These are phyloP conservation scores for Paramecium primaurelia DNA, from an alignment of 73 alveolate species.

Conservation along the genomic window DNA sequence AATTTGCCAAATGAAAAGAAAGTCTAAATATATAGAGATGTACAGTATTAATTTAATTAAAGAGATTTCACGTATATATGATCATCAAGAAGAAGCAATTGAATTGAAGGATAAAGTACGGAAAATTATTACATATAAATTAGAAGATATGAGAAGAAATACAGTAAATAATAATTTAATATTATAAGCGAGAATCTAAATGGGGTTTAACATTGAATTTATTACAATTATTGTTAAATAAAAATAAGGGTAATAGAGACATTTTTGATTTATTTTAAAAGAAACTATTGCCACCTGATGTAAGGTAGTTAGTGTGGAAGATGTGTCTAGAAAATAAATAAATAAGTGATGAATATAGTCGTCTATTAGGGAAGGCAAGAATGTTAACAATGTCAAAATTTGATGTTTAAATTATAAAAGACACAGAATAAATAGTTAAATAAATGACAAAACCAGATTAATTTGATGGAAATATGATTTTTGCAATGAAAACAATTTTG, in stretches of 20 bases:
- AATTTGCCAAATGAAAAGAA: not conserved
- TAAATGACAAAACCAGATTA: slow-evolving; percentile 53
- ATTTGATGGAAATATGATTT: slow-evolving; percentile 62
- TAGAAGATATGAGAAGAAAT: slow-evolving; percentile 64
- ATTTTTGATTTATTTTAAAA: slow-evolving; percentile 54
- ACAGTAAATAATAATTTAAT: not conserved
- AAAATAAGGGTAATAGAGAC: slow-evolving; percentile 58
- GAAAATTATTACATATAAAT: slow-evolving; percentile 28
- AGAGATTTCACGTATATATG: slow-evolving; percentile 46
- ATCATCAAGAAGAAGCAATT: slow-evolving; percentile 49
- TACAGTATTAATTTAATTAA: not conserved
- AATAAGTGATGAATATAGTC: slow-evolving; percentile 47
- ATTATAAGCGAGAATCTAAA: slow-evolving; percentile 41
- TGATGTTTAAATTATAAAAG: slow-evolving; percentile 56
- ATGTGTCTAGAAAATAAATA: slow-evolving; percentile 37
- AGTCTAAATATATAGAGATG: not conserved
- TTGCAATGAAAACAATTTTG: slow-evolving; percentile 60
- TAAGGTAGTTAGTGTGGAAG: slow-evolving; percentile 55
- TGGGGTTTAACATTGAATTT: slow-evolving; percentile 53
- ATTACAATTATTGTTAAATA: slow-evolving; percentile 5
- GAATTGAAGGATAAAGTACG: slow-evolving; percentile 39
- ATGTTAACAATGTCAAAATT: slow-evolving; percentile 57
- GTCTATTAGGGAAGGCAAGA: slow-evolving; percentile 20
- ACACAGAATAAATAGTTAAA: slow-evolving; percentile 33
- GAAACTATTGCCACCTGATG: slow-evolving; percentile 47